phyloP scores from a whole-genome alignment of 2,329 filamentous ascomycete species.

The Fusarium phyllophilum region DNA sequence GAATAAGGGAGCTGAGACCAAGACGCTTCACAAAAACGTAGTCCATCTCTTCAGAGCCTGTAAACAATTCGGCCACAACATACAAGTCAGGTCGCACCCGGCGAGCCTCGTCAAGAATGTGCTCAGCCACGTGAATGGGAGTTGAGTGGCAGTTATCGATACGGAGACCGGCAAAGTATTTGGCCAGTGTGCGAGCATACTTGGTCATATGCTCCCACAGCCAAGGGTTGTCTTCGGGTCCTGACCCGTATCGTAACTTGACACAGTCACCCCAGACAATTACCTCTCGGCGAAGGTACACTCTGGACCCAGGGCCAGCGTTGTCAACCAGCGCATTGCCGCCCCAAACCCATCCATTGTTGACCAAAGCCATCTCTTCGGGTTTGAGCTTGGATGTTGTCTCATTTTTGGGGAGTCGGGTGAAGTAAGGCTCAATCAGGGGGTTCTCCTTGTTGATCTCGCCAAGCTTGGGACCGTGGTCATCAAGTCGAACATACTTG shows the following conservation, averaged over 20 bases:
- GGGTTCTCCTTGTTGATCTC: conserved; percentile 80
- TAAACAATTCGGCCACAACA: conserved; percentile 94
- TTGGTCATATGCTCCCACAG: conserved; percentile 96
- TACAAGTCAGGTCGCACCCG: conserved; percentile 87
- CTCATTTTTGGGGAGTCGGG: conserved; percentile 82
- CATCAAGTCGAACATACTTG: conserved; percentile 94
- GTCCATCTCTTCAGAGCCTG: conserved; percentile 94
- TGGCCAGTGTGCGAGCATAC: conserved; percentile 91
- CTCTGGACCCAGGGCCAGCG: conserved; percentile 85
- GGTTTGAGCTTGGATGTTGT: conserved; percentile 80
- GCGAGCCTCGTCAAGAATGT: conserved; percentile 93
- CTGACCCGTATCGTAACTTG: conserved; percentile 88
- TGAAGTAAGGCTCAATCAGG: conserved; percentile 95
- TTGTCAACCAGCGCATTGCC: conserved; percentile 95
- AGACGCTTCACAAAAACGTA: conserved; percentile 95
- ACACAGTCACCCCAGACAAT: conserved; percentile 99
- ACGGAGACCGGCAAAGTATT: conserved; percentile 93
- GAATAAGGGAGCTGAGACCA: conserved; percentile 89
- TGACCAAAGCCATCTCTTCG: conserved; percentile 83
- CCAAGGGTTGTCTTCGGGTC: conserved; percentile 87
- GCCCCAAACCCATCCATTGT: conserved; percentile 99
- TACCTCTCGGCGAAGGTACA: conserved; percentile 95
- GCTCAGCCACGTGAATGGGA: conserved; percentile 91
- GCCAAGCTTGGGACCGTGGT: conserved; percentile 87
- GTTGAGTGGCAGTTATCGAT: conserved; percentile 99